Evolutionary conservation across 441 rosid genomes (phyloP), one percentile per base, ranked within the genome.

Genomic region (Gossypium davidsonii): DNA sequence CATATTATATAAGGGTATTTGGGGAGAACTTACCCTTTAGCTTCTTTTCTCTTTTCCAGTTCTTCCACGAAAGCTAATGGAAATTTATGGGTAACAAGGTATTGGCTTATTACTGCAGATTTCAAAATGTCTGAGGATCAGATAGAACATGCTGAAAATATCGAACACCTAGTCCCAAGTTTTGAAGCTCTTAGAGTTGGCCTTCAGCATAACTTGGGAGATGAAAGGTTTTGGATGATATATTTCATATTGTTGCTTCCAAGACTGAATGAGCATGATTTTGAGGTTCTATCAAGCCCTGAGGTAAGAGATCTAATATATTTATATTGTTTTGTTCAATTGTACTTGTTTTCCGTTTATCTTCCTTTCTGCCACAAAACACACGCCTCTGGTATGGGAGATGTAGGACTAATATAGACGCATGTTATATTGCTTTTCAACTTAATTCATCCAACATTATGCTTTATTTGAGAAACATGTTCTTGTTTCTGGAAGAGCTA

Each of bases 181-280:
- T 60, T 91, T 48, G 77, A 75, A 66, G 81, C 79, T 80, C 85
- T 91, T 73, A 84, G 83, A 82, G 72, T 74, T 77, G 77, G 75
- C 39, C 85, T 91, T 69, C 73, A 71, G 15, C 73, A 71, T 73
- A 59, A 78, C 59, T 61, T 88, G 77, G 83, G 76, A 66, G 81
- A 85, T 49, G 83, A 78, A 21, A 85, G 73, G 51, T 91, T 91
- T 78, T 91, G 97, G 97, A 80, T 87, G 80, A 80, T 91, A 42
- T 91, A 91, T 78, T 91, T 91, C 72, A 83, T 91, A 71, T 74
- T 89, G 73, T 77, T 90, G 86, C 86, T 88, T 77, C 91, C 91
- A 7, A 86, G 93, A 82, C 74, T 91, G 48, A 85, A 78, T 67
- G 84, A 80, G 44, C 65, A 83, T 64, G 91, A 89, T 79, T 76